Evolutionary conservation across 106 monocot genomes (phyloP).

Genomic region (Narthecium ossifragum): DNA sequence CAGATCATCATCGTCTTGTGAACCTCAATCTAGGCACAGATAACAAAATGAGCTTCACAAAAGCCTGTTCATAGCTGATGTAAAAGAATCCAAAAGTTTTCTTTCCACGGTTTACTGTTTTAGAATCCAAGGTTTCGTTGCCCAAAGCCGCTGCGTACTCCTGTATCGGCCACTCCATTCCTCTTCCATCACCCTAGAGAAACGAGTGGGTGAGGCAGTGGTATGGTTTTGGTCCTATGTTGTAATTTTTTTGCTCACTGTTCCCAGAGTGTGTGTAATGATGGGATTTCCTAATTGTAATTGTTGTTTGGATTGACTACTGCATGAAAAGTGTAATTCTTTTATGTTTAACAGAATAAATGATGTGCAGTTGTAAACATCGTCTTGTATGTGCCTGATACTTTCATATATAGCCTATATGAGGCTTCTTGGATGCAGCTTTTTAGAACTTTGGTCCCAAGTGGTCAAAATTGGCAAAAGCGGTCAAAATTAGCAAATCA

Average conservation of each 20-base stretch:
- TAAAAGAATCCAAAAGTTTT: not conserved
- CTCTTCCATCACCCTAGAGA: not conserved
- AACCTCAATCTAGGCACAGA: conserved; percentile 31
- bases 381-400: conserved; percentile 2
- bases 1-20: conserved; percentile 37
- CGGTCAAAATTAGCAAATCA: no score
- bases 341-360: conserved; percentile 1
- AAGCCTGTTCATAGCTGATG: no score
- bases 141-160: no score
- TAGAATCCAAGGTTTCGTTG: no score
- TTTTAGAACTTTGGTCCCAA: no score
- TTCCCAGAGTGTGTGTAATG: not conserved
- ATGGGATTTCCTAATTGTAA: not conserved
- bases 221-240: not conserved
- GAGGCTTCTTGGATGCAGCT: not conserved
- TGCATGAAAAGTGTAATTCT: not conserved
- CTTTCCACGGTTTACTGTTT: no score
- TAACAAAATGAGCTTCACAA: no score
- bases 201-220: not conserved
- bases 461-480: no score
- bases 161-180: not conserved
- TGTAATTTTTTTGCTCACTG: not conserved
- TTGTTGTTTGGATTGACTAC: not conserved
- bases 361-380: not conserved
- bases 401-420: not conserved